Evolutionary conservation across 148 eudicot species (phyloP), one percentile per base, ranked within the genome.

Genomic region (Vaccinium macrocarpon): DNA sequence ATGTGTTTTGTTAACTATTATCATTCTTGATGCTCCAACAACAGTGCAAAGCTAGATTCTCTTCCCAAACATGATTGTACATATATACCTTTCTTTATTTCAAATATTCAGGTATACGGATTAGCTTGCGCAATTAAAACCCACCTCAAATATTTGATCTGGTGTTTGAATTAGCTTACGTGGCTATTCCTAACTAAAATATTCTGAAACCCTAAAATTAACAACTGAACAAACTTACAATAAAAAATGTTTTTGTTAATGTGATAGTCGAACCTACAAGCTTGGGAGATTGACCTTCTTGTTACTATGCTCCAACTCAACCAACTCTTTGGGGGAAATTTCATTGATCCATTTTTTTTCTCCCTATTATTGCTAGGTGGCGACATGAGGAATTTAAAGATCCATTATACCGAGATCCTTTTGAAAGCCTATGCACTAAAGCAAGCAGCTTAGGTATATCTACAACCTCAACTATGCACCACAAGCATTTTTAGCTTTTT

Each of bases 371-470:
- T 25, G 64, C 62, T 29, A 8, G 55, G 62, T 78, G 81, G 64
- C 48, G 81, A 78, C 81, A 78, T 6, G 48, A 55, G 64, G 81
- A 78, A 78, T 78, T 73, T 53, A 51, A 29, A 68, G 73, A 68
- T 68, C 38, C 73, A 68, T 68, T 38, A 68, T 29, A 68, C 73
- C 19, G 0, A 68, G 38, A 68, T 68, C 73, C 42, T 27, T 35
- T 35, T 29, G 8, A 68, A 29, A 29, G 8, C 42, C 73, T 29
- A 66, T 66, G 72, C 35, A 12, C 35, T 29, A 68, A 66, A 66
- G 72, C 72, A 66, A 10, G 35, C 35, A 66, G 29, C 73, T 6
- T 29, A 29, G 73, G 73, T 27, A 68, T 68, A 68, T 68, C 73
- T 13, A 4, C 73, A 27, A 68, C 46, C 55, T 25, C 73, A 68